Percentiles rank a stretch among this genome's conserved stretches.
Evolutionary conservation across 768 basidiomycete species (phyloP).

Genomic region (Lentinula guzmanii): DNA sequence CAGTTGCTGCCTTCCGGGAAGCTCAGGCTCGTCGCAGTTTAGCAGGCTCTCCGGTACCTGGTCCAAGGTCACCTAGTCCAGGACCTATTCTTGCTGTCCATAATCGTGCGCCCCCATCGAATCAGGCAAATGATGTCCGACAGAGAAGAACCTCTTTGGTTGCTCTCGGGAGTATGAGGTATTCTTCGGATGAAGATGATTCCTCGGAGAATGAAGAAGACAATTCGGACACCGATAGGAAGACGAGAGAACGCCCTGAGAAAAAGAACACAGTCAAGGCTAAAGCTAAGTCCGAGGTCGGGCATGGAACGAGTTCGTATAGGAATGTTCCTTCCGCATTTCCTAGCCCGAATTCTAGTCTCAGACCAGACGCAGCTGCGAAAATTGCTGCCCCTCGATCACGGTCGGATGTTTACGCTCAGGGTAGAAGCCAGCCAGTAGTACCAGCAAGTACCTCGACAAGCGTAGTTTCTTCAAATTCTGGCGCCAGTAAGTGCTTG

Average conservation of each 20-base stretch:
- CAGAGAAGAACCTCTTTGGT: conserved; percentile 3
- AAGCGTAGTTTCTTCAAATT: conserved; percentile 47
- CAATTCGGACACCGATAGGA: conserved; percentile 15
- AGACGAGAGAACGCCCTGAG: conserved; percentile 19
- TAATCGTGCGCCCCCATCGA: neutral
- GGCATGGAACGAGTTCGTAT: conserved; percentile 24
- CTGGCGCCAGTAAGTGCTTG: conserved; percentile 42
- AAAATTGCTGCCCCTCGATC: conserved; percentile 17
- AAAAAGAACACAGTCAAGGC: conserved; percentile 12
- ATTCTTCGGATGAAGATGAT: conserved; percentile 24
- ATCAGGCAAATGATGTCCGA: neutral
- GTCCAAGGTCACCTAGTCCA: conserved; percentile 30
- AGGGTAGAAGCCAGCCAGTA: conserved; percentile 30
- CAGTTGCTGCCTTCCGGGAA: conserved; percentile 78
- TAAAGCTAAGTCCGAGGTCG: conserved; percentile 15
- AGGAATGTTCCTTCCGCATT: neutral
- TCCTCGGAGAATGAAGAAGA: conserved; percentile 27
- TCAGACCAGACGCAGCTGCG: neutral
- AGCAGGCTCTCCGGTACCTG: conserved; percentile 55
- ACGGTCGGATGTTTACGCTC: conserved; percentile 26
- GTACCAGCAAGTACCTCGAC: conserved; percentile 45
- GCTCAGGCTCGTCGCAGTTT: conserved; percentile 62
- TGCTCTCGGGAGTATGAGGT: neutral
- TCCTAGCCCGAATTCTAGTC: neutral
- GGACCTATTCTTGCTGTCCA: neutral